Base-by-base conservation (phyloP, 1,284 basidiomycete species). In the Ustilago curta region DNA sequence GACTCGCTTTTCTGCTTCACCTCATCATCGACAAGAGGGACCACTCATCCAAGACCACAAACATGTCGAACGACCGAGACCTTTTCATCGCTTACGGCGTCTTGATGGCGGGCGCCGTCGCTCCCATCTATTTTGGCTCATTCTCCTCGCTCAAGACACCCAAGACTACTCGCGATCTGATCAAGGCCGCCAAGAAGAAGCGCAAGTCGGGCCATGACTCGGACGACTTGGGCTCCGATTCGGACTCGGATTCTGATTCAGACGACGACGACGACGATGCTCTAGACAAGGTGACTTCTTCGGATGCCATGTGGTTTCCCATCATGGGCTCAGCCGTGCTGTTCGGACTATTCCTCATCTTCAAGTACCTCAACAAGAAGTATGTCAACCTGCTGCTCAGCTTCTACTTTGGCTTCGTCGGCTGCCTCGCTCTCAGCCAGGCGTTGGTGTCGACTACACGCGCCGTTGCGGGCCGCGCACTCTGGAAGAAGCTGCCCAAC, bases 281-380 rank as follows among this genome's bases (percentile, higher is more conserved):
- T 11, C 49, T 75, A 40, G 74, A 83, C 25, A 73, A 68, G 56
- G 66, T 84, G 12, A 83, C 82, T 9, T 77, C 81, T 11, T 68
- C 66, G 2, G 80, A 81, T 43, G 83, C 83, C 29, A 83, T 77
- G 70, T 70, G 80, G 55, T 80, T 84, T 49, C 83, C 83, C 27
- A 70, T 84, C 55, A 73, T 84, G 55, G 83, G 83, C 50, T 78
- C 74, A 25, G 71, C 61, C 4, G 81, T 80, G 5, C 76, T 84
- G 6, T 73, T 83, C 16, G 67, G 76, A 7, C 69, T 84, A 37
- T 84, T 77, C 43, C 43, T 83, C 21, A 61, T 81, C 39, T 83
- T 83, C 82, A 80, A 80, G 68, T 83, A 79, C 57, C 66, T 83
- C 39, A 77, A 84, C 73, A 80, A 79, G 37, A 58, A 70, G 35